phyloP scores from a whole-genome alignment of 2,329 filamentous ascomycete species.

The Atkinsonella texensis region DNA sequence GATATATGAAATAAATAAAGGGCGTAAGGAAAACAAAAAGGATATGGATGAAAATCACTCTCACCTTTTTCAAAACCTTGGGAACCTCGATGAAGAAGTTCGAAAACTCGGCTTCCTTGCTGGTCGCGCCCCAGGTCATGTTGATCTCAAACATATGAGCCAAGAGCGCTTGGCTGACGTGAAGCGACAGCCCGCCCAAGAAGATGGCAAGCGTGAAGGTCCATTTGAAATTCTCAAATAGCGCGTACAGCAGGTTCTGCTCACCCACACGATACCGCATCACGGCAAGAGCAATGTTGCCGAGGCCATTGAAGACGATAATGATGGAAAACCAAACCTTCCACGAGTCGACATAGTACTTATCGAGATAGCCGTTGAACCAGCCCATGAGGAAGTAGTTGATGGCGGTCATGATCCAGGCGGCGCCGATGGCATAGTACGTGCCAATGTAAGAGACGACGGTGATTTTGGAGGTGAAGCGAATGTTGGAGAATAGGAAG shows the following conservation, averaged over 20 bases:
- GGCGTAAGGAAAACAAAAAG: no score
- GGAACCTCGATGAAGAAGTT: conserved; percentile 80
- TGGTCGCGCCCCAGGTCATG: conserved; percentile 77
- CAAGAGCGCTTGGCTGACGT: conserved; percentile 68
- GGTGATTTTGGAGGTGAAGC: conserved; percentile 63
- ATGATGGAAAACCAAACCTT: conserved; percentile 72
- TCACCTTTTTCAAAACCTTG: conserved; percentile 64
- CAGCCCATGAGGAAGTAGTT: conserved; percentile 71
- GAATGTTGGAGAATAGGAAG: conserved; percentile 63
- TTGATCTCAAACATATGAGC: conserved; percentile 77
- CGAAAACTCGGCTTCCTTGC: conserved; percentile 69
- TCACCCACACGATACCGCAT: conserved; percentile 64
- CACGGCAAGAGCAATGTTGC: conserved; percentile 58
- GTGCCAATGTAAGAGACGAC: conserved; percentile 69
- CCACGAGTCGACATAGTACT: conserved; percentile 71
- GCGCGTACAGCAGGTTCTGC: conserved; percentile 41
- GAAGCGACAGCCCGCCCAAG: conserved; percentile 68
- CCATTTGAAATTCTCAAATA: conserved; percentile 62
- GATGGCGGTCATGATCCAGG: conserved; percentile 59
- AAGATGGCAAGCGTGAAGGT: conserved; percentile 65
- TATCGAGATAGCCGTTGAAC: conserved; percentile 66
- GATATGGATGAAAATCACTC: conserved; percentile 14
- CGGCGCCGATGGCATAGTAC: conserved; percentile 67
- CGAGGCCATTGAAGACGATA: conserved; percentile 64
- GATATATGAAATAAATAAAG: no score